A percentile compares a stretch with the other conserved stretches of the same genome.
Evolutionary conservation across 2,329 filamentous ascomycete genomes (phyloP).

Genomic region (Colletotrichum sp.): DNA sequence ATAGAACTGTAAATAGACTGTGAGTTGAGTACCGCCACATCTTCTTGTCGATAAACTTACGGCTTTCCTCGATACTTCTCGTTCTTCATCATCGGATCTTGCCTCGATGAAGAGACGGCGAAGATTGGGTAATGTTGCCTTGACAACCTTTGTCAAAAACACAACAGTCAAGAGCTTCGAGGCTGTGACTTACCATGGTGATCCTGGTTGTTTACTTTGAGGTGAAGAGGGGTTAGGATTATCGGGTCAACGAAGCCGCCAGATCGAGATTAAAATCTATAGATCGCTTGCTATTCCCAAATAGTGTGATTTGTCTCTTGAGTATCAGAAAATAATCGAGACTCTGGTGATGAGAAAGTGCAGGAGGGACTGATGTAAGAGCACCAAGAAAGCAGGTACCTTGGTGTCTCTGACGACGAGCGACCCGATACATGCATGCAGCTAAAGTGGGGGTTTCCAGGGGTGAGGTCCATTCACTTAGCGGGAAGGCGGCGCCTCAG

Average conservation of each 20-base stretch:
- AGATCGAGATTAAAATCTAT: not conserved
- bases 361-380: not conserved
- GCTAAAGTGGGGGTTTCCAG: not conserved
- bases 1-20: constrained; percentile 78
- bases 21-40: not conserved
- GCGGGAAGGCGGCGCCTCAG: not conserved
- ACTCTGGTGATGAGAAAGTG: not conserved
- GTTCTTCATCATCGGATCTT: constrained; percentile 89
- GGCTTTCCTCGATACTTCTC: constrained; percentile 90
- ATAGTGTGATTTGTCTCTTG: not conserved
- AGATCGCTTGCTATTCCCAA: not conserved
- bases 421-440: constrained; percentile 7
- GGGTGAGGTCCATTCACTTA: constrained; percentile 5
- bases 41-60: constrained; percentile 56
- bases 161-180: not conserved
- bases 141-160: constrained; percentile 14
- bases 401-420: not conserved
- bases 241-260: not conserved
- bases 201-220: not conserved
- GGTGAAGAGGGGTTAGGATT: not conserved
- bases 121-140: constrained; percentile 90
- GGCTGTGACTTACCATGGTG: constrained; percentile 1
- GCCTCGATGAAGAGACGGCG: constrained; percentile 95
- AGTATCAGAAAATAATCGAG: not conserved
- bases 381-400: not conserved